A percentile compares a stretch with the other conserved stretches of the same genome.
Conservation (phyloP, 2,329 filamentous ascomycete genomes). For the Paramyrothecium roridum region DNA sequence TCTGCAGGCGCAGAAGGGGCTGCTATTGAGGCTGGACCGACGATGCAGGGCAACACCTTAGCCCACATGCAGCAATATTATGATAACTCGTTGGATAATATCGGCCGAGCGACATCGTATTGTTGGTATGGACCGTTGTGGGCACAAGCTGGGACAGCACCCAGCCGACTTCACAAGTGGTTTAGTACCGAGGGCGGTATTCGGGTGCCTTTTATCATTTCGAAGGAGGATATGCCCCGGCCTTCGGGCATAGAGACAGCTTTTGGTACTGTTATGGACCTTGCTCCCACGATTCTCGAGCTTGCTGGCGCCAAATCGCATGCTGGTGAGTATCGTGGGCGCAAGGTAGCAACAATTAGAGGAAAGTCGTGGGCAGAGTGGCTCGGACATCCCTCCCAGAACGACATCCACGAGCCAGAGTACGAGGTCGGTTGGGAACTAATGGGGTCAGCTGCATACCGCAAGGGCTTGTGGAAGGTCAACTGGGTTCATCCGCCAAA, state of each 20-base stretch:
- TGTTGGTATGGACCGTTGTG: conserved; percentile 57
- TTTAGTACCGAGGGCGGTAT: conserved; percentile 36
- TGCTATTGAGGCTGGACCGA: conserved; percentile 21
- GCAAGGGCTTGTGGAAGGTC: conserved; percentile 30
- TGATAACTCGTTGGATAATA: conserved; percentile 52
- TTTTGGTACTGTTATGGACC: conserved; percentile 43
- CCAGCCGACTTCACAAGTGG: conserved; percentile 23
- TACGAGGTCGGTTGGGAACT: conserved; percentile 26
- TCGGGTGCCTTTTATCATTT: neutral
- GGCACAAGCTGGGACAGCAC: conserved; percentile 34
- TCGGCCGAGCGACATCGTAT: conserved; percentile 50
- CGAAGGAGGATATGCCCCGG: neutral
- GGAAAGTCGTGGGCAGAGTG: conserved; percentile 23
- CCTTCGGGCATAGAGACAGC: neutral
- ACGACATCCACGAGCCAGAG: conserved; percentile 34
- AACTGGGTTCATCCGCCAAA: conserved; percentile 17
- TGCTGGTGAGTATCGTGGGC: conserved; percentile 29
- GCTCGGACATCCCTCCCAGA: neutral
- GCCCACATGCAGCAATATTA: conserved; percentile 44
- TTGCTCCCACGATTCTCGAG: conserved; percentile 38
- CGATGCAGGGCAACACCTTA: neutral
- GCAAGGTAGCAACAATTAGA: conserved; percentile 48
- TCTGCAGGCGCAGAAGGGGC: conserved; percentile 50
- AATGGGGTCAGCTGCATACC: conserved; percentile 26
- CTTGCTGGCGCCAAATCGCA: conserved; percentile 39